These are phyloP conservation scores for Piper longum DNA, from an alignment of 164 flowering plant genomes.

Conservation along the genomic window DNA sequence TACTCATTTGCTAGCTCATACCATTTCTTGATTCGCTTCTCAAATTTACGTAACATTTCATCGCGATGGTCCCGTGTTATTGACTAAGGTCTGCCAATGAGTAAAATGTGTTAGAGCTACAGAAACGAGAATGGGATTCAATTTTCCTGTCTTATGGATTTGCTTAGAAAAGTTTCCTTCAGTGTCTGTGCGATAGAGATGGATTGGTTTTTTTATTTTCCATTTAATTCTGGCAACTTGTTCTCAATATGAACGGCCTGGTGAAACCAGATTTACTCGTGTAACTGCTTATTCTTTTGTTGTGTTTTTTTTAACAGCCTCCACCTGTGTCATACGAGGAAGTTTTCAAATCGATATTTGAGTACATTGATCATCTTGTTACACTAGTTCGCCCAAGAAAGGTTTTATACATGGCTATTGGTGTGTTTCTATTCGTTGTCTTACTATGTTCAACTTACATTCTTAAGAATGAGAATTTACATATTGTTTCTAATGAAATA, in stretches of 20 bases:
- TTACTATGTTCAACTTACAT: not conserved
- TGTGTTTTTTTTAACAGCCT: slow-evolving; percentile 54
- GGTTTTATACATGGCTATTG: slow-evolving; percentile 92
- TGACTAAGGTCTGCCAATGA: too few species aligned
- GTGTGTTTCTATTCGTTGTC: slow-evolving; percentile 22
- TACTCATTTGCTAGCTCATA: too few species aligned
- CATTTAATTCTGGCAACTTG: too few species aligned
- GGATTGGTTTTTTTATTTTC: too few species aligned
- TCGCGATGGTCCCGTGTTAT: too few species aligned
- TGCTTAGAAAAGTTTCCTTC: too few species aligned
- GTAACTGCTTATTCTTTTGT: not conserved
- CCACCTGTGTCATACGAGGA: slow-evolving; percentile 77
- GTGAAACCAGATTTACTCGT: not conserved
- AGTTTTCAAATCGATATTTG: slow-evolving; percentile 76
- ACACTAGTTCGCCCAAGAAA: slow-evolving; percentile 86
- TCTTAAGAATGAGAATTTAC: not conserved
- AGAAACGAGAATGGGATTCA: too few species aligned
- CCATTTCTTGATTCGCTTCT: too few species aligned
- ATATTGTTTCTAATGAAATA: not conserved
- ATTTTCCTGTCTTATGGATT: too few species aligned
- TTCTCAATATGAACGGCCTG: not conserved
- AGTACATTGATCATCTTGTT: slow-evolving; percentile 83
- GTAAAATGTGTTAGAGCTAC: too few species aligned
- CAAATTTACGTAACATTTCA: too few species aligned
- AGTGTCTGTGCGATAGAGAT: too few species aligned